These are phyloP conservation scores for Neurospora sp. DNA, from an alignment of 495 filamentous ascomycete genomes.

Conservation along the genomic window DNA sequence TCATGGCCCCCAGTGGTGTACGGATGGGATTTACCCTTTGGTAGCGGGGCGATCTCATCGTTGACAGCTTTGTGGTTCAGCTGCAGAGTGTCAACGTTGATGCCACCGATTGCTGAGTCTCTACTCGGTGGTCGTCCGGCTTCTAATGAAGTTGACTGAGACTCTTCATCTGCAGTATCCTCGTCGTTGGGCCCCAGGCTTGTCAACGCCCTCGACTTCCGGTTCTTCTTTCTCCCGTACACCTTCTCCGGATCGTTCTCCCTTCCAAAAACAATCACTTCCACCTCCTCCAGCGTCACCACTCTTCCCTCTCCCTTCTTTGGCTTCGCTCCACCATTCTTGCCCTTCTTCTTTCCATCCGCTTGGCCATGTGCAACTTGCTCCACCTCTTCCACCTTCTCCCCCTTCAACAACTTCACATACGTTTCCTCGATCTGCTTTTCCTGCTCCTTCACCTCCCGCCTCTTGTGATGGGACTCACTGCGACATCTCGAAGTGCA, in stretches of 20 bases:
- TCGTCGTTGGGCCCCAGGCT: background rate
- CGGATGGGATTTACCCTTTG: background rate
- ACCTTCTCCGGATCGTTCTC: conserved; percentile 19
- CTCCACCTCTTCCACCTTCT: background rate
- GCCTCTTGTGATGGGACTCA: background rate
- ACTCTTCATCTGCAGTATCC: background rate
- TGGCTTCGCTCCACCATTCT: conserved; percentile 5
- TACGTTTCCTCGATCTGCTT: background rate
- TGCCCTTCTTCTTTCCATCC: conserved; percentile 2
- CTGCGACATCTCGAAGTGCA: conserved; percentile 2
- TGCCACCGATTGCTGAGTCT: background rate
- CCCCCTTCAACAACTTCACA: background rate
- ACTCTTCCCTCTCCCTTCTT: conserved; percentile 4
- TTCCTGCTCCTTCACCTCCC: background rate
- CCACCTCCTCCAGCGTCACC: conserved; percentile 18
- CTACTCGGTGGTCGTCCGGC: background rate
- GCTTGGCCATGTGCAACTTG: background rate
- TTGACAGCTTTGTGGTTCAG: background rate
- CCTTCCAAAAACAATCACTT: conserved; percentile 24
- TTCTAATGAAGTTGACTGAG: background rate
- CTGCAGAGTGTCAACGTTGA: background rate
- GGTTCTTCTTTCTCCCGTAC: conserved; percentile 25
- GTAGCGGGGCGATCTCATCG: background rate
- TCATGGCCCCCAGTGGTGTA: background rate
- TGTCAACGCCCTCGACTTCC: conserved; percentile 14